Conservation (phyloP, 2,329 filamentous ascomycete genomes). For the Zymoseptoria brevis region DNA sequence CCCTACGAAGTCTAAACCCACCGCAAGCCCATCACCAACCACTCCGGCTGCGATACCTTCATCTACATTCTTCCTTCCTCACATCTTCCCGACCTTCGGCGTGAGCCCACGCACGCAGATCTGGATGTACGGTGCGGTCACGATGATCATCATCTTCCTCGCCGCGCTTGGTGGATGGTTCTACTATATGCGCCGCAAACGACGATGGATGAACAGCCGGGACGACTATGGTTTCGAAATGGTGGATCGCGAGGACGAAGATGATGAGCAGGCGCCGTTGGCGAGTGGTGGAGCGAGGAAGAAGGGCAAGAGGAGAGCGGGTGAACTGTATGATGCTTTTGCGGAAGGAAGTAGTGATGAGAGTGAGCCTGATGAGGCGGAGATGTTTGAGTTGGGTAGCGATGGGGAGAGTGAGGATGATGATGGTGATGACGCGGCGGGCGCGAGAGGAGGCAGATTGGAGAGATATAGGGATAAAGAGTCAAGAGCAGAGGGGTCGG, state of each 20-base stretch:
- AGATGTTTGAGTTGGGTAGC: constrained; percentile 18
- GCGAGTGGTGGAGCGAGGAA: constrained; percentile 34
- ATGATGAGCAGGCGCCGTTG: constrained; percentile 28
- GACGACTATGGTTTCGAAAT: constrained; percentile 94
- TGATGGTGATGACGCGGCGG: constrained; percentile 6
- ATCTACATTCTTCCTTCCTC: constrained; percentile 58
- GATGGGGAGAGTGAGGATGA: constrained; percentile 19
- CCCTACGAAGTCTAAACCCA: constrained; percentile 46
- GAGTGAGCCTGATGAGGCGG: constrained; percentile 53
- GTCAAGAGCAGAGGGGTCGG: constrained; percentile 3
- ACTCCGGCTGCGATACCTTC: constrained; percentile 30
- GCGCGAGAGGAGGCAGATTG: constrained; percentile 7
- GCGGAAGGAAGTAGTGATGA: constrained; percentile 83
- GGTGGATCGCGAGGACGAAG: constrained; percentile 67
- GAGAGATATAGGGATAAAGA: constrained; percentile 13
- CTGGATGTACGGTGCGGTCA: constrained; percentile 86
- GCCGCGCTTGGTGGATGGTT: constrained; percentile 64
- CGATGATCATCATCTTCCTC: constrained; percentile 81
- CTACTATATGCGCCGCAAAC: constrained; percentile 64
- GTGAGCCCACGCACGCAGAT: constrained; percentile 78
- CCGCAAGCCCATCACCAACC: constrained; percentile 25
- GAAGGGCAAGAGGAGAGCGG: constrained; percentile 51
- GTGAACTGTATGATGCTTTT: constrained; percentile 95
- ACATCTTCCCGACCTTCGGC: constrained; percentile 83
- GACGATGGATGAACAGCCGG: constrained; percentile 47